Evolutionary conservation across 1,284 basidiomycete genomes (phyloP), one percentile per base, ranked within the genome.

Genomic region (Laetiporus sulphureus): DNA sequence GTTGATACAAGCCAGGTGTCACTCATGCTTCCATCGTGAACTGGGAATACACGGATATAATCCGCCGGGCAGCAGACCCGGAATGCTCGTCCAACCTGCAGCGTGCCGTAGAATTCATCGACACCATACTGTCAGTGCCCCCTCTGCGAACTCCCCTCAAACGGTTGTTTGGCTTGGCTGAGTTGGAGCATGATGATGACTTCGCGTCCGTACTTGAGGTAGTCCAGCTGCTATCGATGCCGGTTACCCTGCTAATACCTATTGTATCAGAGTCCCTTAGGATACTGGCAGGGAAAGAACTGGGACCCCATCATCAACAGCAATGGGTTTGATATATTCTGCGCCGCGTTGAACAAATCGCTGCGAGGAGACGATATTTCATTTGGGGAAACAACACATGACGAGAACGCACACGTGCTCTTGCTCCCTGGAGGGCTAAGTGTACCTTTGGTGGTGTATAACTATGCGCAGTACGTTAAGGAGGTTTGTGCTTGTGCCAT

Each of bases 31-130:
- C 75, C 11, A 61, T 86, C 15, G 66, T 73, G 44, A 83, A 84
- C 53, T 88, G 86, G 84, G 77, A 88, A 62, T 96, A 95, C 64
- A 85, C 83, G 71, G 91, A 93, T 40, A 74, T 92, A 33, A 91
- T 96, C 54, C 79, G 88, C 31, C 68, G 69, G 18, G 83, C 83
- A 21, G 89, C 84, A 1, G 78, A 87, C 51, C 69, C 75, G 1
- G 72, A 67, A 24, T 96, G 93, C 59, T 79, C 86, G 8, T 58
- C 63, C 7, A 77, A 84, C 45, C 67, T 97, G 21, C 77, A 84
- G 53, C 70, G 73, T 5, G 68, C 83, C 0, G 72, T 92, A 41
- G 54, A 66, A 29, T 68, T 69, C 10, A 74, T 93, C 42, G 89
- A 91, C 43, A 37, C 61, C 2, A 63, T 90, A 8, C 72, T 89